These are phyloP conservation scores for Apiotrichum mycotoxinovorans DNA, from an alignment of 1,284 basidiomycete genomes.

Conservation along the genomic window DNA sequence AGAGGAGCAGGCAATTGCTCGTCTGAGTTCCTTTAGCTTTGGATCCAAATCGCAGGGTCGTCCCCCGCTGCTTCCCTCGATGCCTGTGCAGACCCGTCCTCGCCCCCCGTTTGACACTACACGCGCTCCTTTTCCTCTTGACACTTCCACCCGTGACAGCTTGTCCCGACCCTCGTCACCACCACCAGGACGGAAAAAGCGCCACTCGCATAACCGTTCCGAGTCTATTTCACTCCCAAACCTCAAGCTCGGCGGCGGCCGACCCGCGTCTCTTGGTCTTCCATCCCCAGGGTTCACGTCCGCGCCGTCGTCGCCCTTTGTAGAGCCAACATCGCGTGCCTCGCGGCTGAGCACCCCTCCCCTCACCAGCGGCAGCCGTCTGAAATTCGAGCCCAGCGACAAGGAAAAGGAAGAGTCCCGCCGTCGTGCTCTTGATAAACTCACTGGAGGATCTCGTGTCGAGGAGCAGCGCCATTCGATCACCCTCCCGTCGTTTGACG, in stretches of 20 bases:
- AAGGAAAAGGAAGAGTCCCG: constrained; percentile 44
- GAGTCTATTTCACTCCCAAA: constrained; percentile 47
- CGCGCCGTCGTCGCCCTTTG: constrained; percentile 34
- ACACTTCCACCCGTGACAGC: neutral
- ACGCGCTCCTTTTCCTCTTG: constrained; percentile 4
- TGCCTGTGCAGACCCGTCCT: constrained; percentile 3
- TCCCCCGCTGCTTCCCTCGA: constrained; percentile 14
- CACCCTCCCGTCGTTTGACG: constrained; percentile 41
- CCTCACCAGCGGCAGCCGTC: constrained; percentile 13
- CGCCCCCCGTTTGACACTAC: constrained; percentile 4
- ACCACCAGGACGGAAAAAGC: constrained; percentile 17
- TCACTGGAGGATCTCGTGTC: constrained; percentile 29
- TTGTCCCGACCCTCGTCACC: constrained; percentile 24
- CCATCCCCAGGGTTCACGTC: constrained; percentile 32
- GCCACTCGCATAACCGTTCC: constrained; percentile 47
- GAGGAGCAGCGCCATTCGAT: constrained; percentile 27
- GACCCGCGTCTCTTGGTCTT: constrained; percentile 37
- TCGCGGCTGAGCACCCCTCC: constrained; percentile 3
- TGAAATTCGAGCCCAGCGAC: constrained; percentile 47
- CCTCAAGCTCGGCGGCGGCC: constrained; percentile 33
- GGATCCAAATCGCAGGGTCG: constrained; percentile 28
- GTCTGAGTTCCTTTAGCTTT: constrained; percentile 39
- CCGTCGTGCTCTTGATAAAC: constrained; percentile 42
- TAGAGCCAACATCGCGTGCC: constrained; percentile 14
- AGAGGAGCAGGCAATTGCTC: constrained; percentile 19